Evolutionary conservation across 2,329 filamentous ascomycete species (phyloP).

Genomic region (Alternaria metachromatica): DNA sequence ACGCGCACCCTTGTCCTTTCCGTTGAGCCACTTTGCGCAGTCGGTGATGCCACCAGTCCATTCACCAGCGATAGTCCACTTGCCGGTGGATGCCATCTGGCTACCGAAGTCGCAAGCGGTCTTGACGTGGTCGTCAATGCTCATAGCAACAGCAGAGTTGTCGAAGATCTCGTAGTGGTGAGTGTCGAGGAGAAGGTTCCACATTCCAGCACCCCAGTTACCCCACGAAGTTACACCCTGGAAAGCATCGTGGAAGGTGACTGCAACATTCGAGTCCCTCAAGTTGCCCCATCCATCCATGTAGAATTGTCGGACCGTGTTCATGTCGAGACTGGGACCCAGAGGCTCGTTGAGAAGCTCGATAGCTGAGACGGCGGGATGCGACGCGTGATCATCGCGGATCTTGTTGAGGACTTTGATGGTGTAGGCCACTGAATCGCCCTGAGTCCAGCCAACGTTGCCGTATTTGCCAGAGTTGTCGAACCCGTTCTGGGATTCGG

Average conservation of each 20-base stretch:
- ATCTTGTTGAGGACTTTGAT: constrained; percentile 55
- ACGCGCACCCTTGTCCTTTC: constrained; percentile 54
- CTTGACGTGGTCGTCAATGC: constrained; percentile 48
- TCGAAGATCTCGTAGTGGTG: constrained; percentile 59
- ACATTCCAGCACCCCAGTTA: constrained; percentile 54
- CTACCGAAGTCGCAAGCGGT: constrained; percentile 54
- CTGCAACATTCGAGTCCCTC: constrained; percentile 49
- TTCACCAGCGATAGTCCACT: constrained; percentile 57
- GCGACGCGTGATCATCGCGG: constrained; percentile 53
- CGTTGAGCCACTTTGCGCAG: constrained; percentile 58
- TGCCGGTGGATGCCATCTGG: constrained; percentile 55
- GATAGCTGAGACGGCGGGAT: constrained; percentile 56
- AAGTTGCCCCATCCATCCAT: constrained; percentile 58
- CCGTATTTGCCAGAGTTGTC: constrained; percentile 68
- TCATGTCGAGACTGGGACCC: constrained; percentile 52
- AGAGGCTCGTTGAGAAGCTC: constrained; percentile 58
- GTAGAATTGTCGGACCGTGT: constrained; percentile 55
- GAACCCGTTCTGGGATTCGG: constrained; percentile 70
- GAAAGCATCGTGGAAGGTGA: constrained; percentile 58
- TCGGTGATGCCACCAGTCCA: constrained; percentile 58
- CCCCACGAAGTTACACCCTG: constrained; percentile 53
- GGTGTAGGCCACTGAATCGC: constrained; percentile 51
- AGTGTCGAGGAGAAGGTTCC: constrained; percentile 54
- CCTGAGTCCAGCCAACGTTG: constrained; percentile 54
- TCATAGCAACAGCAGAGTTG: constrained; percentile 46